phyloP scores from a whole-genome alignment of 805 yeast genomes.

The Helenozyma rhizophorensis region DNA sequence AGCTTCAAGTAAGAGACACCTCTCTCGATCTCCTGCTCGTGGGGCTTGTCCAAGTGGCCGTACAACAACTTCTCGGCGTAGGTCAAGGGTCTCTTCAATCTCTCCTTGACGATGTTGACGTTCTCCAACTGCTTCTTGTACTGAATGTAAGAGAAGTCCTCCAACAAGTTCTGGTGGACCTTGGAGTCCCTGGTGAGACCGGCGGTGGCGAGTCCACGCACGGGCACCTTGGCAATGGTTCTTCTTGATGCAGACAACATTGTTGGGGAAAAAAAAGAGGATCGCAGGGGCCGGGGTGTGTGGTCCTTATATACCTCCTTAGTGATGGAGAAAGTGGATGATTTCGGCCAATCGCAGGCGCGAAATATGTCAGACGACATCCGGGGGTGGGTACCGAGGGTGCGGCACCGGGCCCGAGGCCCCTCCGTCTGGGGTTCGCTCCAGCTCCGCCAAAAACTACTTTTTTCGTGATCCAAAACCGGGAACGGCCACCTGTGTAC shows the following conservation, averaged over 20 bases:
- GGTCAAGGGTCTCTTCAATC: conserved; percentile 85
- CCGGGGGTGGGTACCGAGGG: conserved; percentile 14
- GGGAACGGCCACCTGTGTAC: too few relatives aligned
- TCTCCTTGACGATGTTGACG: conserved; percentile 75
- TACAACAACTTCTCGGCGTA: conserved; percentile 93
- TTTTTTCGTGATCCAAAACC: too few relatives aligned
- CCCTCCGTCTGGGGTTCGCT: too few relatives aligned
- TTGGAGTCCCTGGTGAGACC: conserved; percentile 19
- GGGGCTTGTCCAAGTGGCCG: conserved; percentile 93
- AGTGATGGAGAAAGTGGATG: conserved; percentile 10
- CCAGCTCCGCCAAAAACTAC: too few relatives aligned
- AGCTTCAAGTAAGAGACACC: conserved; percentile 89
- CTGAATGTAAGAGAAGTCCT: conserved; percentile 79
- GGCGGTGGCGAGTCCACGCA: conserved; percentile 20
- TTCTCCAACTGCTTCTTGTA: conserved; percentile 89
- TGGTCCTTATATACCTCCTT: conserved; percentile 9
- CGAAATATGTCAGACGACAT: conserved; percentile 20
- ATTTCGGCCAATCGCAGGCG: conserved; percentile 20
- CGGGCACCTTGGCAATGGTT: conserved; percentile 20
- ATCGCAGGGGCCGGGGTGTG: conserved; percentile 3
- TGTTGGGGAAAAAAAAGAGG: conserved; percentile 7
- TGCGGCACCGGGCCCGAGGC: too few relatives aligned
- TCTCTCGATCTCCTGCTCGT: conserved; percentile 76
- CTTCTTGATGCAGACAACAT: conserved; percentile 44
- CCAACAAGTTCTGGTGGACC: conserved; percentile 66